Evolutionary conservation across 306 rosid species (phyloP).

Genomic region (Hippophae gyantsensis): DNA sequence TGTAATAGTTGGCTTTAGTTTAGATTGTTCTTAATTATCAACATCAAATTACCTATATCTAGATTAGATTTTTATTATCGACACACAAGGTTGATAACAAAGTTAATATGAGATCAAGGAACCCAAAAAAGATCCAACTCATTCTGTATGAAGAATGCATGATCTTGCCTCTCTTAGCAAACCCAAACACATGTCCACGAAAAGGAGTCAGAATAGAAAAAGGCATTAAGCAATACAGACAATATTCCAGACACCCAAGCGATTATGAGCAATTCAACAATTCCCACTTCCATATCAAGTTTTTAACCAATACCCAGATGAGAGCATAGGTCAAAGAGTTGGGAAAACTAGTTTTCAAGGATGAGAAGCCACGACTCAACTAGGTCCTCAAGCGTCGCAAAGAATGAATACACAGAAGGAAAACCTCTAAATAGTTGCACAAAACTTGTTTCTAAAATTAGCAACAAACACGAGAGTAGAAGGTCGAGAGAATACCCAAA

Average conservation of each 20-base stretch:
- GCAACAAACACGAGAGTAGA: no score
- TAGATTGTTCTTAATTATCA: no score
- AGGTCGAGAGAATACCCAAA: no score
- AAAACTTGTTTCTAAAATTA: no score
- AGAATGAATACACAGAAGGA: background rate
- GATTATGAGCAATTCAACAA: conserved; percentile 45
- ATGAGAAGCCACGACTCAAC: background rate
- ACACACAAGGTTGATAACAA: no score
- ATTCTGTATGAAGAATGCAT: conserved; percentile 51
- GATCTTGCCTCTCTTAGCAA: conserved; percentile 66
- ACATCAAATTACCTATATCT: no score
- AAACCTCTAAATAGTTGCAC: no score
- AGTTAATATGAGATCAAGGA: background rate
- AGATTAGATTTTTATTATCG: no score
- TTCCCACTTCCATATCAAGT: conserved; percentile 27
- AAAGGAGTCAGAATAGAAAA: conserved; percentile 28
- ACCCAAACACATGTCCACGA: conserved; percentile 28
- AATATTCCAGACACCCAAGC: conserved; percentile 60
- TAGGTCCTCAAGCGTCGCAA: conserved; percentile 4
- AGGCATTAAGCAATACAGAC: conserved; percentile 64
- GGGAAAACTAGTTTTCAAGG: conserved; percentile 3
- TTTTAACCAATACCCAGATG: conserved; percentile 10
- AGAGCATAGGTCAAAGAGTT: conserved; percentile 6
- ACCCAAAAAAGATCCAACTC: background rate
- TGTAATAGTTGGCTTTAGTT: no score